phyloP scores from a whole-genome alignment of 805 yeast genomes.

The Saccharomycopsis sp. region DNA sequence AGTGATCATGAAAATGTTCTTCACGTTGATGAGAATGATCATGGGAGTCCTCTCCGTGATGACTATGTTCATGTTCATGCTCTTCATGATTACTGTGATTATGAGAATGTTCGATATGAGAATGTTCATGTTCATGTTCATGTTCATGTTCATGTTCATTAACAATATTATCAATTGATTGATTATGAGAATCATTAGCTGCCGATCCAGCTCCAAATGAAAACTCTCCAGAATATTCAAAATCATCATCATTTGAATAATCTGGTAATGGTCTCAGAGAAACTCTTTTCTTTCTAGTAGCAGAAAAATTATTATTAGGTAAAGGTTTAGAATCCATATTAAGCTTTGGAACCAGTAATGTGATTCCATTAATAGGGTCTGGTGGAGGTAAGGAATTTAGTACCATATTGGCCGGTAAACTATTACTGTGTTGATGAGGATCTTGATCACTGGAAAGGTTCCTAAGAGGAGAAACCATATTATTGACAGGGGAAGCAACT shows the following conservation, averaged over 20 bases:
- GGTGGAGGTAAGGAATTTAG: too few species aligned
- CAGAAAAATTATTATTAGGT: too few species aligned
- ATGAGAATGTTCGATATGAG: constrained; percentile 18
- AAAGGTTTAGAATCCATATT: too few species aligned
- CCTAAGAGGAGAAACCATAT: too few species aligned
- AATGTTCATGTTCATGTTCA: constrained; percentile 15
- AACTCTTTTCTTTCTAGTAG: background rate
- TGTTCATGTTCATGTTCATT: constrained; percentile 16
- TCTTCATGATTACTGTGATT: constrained; percentile 20
- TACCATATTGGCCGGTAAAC: too few species aligned
- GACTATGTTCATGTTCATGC: constrained; percentile 23
- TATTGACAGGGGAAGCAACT: too few species aligned
- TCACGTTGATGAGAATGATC: constrained; percentile 34
- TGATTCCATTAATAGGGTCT: too few species aligned
- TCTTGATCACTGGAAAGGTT: too few species aligned
- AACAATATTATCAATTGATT: too few species aligned
- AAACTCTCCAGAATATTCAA: constrained; percentile 13
- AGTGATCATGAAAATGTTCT: constrained; percentile 31
- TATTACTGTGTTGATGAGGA: too few species aligned
- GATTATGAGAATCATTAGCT: constrained; percentile 1
- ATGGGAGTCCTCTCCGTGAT: constrained; percentile 14
- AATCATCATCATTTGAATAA: constrained; percentile 12
- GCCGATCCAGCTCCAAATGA: constrained; percentile 17
- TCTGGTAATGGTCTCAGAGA: constrained; percentile 5
- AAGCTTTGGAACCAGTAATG: too few species aligned